phyloP scores from a whole-genome alignment of 2,329 filamentous ascomycete genomes.

The Microcera coccophila region DNA sequence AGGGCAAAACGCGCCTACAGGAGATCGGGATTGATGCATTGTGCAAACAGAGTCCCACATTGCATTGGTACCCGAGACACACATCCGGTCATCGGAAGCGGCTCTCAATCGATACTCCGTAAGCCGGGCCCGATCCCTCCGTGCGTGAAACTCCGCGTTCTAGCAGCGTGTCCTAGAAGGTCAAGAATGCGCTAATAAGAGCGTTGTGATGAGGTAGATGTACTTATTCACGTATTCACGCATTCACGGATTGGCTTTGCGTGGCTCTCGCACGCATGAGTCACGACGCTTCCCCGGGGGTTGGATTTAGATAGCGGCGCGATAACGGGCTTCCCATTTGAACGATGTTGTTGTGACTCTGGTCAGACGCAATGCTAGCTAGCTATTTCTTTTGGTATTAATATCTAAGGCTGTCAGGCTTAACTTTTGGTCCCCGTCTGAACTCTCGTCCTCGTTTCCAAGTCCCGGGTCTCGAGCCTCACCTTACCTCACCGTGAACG shows the following conservation, averaged over 20 bases:
- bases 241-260: slow-evolving; percentile 27
- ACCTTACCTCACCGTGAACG: background rate
- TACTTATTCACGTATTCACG: background rate
- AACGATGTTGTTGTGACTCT: background rate
- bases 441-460: background rate
- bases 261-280: slow-evolving; percentile 28
- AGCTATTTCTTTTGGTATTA: no score
- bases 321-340: slow-evolving; percentile 14
- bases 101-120: background rate
- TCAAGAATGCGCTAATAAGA: background rate
- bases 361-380: background rate
- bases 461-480: background rate
- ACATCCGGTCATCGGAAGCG: background rate
- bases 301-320: slow-evolving; percentile 4
- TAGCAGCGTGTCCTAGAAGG: background rate
- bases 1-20: no score
- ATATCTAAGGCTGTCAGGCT: background rate
- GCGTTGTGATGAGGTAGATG: no score
- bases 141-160: background rate
- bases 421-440: background rate
- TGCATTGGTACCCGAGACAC: no score
- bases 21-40: no score
- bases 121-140: background rate
- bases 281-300: slow-evolving; percentile 19
- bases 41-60: no score